These are phyloP conservation scores for Salix caprea DNA, from an alignment of 345 rosid species.

Conservation along the genomic window DNA sequence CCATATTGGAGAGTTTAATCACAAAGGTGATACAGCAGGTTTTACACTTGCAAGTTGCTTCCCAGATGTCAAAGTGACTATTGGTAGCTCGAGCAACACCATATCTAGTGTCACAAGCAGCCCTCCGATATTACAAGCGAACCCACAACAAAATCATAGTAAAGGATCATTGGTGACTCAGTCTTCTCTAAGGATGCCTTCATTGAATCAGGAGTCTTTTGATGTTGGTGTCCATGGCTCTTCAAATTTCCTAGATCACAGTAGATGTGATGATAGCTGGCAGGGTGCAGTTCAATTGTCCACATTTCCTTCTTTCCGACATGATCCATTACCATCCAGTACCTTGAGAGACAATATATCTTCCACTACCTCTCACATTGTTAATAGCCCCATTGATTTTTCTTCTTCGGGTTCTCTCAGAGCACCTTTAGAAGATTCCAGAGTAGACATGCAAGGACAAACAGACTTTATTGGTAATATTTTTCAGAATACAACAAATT, in stretches of 20 bases:
- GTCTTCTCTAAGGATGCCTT: constrained; percentile 38
- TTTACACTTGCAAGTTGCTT: constrained; percentile 31
- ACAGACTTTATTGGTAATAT: constrained; percentile 37
- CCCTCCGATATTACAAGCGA: constrained; percentile 36
- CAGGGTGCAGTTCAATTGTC: constrained; percentile 41
- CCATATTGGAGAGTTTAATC: constrained; percentile 43
- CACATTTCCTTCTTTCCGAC: constrained; percentile 44
- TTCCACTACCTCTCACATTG: constrained; percentile 26
- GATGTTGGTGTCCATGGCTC: constrained; percentile 35
- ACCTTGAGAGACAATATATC: constrained; percentile 28
- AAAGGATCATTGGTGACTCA: constrained; percentile 37
- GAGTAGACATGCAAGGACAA: constrained; percentile 47
- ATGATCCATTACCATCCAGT: constrained; percentile 29
- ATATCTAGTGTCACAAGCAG: constrained; percentile 37
- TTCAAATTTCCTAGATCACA: constrained; percentile 43
- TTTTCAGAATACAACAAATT: constrained; percentile 34
- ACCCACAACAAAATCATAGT: constrained; percentile 29
- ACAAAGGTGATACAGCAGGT: constrained; percentile 26
- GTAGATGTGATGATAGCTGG: constrained; percentile 44
- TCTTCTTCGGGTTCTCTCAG: constrained; percentile 35
- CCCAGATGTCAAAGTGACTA: constrained; percentile 28
- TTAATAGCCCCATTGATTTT: constrained; percentile 37
- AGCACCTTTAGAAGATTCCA: constrained; percentile 30
- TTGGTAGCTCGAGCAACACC: constrained; percentile 42
- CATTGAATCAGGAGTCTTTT: constrained; percentile 35